These are phyloP conservation scores for Fonsecaea nubica DNA, from an alignment of 2,329 filamentous ascomycete genomes.

Conservation along the genomic window DNA sequence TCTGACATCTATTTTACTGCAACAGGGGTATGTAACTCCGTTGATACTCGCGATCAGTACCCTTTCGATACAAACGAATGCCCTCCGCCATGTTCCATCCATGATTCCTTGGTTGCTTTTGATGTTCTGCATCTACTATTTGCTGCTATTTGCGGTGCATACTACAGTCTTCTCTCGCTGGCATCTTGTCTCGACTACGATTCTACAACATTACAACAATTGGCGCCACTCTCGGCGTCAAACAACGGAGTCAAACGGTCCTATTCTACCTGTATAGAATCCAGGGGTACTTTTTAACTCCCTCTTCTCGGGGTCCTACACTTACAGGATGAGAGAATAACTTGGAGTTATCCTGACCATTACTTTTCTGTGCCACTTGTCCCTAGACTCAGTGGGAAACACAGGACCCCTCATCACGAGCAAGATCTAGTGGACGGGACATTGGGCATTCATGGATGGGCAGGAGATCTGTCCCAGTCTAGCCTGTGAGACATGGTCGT, in stretches of 20 bases:
- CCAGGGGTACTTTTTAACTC: too few relatives aligned
- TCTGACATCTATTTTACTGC: neutral
- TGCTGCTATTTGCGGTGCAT: neutral
- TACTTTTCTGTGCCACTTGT: too few relatives aligned
- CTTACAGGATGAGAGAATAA: too few relatives aligned
- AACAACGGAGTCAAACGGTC: too few relatives aligned
- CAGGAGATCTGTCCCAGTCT: neutral
- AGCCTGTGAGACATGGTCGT: neutral
- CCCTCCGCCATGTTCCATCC: neutral
- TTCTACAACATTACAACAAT: neutral
- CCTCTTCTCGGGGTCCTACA: too few relatives aligned
- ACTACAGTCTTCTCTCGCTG: neutral
- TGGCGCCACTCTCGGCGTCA: too few relatives aligned
- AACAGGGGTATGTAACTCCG: neutral
- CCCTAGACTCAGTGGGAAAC: neutral
- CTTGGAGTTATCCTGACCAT: too few relatives aligned
- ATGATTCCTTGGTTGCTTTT: neutral
- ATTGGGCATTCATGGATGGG: neutral
- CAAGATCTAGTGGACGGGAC: neutral
- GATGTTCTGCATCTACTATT: neutral
- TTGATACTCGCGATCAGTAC: neutral
- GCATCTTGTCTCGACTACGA: neutral
- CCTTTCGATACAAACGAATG: neutral
- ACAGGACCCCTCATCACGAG: neutral
- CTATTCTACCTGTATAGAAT: too few relatives aligned